A percentile compares a stretch with the other conserved stretches of the same genome.
Conservation (phyloP, 2,329 filamentous ascomycete species). For the Beauveria sp. region DNA sequence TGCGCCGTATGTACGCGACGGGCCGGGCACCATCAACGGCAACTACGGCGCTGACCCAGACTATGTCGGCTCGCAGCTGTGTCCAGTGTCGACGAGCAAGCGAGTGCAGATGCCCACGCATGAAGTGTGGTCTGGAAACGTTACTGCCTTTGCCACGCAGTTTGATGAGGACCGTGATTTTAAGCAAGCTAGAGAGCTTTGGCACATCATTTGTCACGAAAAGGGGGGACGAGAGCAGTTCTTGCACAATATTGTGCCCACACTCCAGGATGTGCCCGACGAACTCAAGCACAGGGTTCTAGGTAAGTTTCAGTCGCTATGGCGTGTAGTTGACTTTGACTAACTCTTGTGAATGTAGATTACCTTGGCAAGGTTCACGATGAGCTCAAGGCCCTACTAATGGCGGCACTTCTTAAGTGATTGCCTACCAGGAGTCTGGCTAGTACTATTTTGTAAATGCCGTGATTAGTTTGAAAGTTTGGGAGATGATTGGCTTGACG, state of each 20-base stretch:
- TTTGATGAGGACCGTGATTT: conserved; percentile 16
- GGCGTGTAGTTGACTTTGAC: not conserved
- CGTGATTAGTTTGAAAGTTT: too few relatives aligned
- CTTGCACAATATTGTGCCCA: conserved; percentile 17
- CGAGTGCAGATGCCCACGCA: conserved; percentile 10
- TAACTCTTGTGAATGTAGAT: not conserved
- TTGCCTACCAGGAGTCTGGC: too few relatives aligned
- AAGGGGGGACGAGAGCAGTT: conserved; percentile 15
- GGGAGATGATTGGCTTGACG: too few relatives aligned
- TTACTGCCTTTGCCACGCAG: conserved; percentile 15
- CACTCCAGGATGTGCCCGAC: conserved; percentile 13
- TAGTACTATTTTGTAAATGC: too few relatives aligned
- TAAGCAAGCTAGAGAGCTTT: conserved; percentile 17
- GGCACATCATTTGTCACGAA: conserved; percentile 18
- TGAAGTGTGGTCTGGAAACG: conserved; percentile 17
- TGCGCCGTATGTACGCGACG: conserved; percentile 18
- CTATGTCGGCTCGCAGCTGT: conserved; percentile 20
- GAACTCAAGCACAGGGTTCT: conserved; percentile 13
- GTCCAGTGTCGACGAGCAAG: conserved; percentile 9
- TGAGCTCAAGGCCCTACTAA: not conserved
- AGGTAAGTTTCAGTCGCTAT: not conserved
- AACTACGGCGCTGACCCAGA: conserved; percentile 22
- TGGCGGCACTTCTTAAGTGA: not conserved
- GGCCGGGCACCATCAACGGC: conserved; percentile 16
- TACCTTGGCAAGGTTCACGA: not conserved